phyloP scores from a whole-genome alignment of 2,329 filamentous ascomycete species.

The Cephalotrichum gorgonifer region DNA sequence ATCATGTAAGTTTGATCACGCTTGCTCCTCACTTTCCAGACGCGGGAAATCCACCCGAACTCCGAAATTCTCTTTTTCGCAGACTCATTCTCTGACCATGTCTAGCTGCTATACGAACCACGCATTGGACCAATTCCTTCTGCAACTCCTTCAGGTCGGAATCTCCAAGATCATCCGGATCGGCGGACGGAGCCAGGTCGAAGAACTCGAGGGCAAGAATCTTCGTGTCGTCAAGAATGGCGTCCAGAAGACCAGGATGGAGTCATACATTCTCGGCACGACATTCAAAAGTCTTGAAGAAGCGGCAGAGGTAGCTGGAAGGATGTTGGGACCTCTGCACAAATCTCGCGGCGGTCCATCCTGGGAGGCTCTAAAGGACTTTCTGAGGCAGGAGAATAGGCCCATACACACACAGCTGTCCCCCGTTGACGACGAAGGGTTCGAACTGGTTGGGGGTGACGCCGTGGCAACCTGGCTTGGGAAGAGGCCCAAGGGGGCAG shows the following conservation, averaged over 20 bases:
- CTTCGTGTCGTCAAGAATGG: slow-evolving; percentile 25
- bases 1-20: slow-evolving; percentile 15
- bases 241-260: slow-evolving; percentile 16
- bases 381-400: neutral
- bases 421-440: neutral
- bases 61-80: too few species aligned
- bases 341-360: slow-evolving; percentile 26
- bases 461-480: neutral
- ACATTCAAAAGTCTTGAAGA: neutral
- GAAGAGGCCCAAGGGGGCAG: neutral
- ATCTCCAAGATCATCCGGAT: slow-evolving; percentile 51
- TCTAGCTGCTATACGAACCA: slow-evolving; percentile 56
- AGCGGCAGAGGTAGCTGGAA: neutral
- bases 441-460: neutral
- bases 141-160: slow-evolving; percentile 51
- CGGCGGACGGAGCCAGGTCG: slow-evolving; percentile 40
- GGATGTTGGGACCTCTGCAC: neutral
- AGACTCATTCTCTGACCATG: slow-evolving; percentile 28
- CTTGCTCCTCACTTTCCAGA: neutral
- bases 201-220: neutral
- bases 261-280: neutral
- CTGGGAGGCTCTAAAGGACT: neutral
- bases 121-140: slow-evolving; percentile 53
- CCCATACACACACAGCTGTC: neutral
- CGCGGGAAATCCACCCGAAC: neutral